phyloP scores from a whole-genome alignment of 2,329 filamentous ascomycete genomes.

The Fusarium illudens region DNA sequence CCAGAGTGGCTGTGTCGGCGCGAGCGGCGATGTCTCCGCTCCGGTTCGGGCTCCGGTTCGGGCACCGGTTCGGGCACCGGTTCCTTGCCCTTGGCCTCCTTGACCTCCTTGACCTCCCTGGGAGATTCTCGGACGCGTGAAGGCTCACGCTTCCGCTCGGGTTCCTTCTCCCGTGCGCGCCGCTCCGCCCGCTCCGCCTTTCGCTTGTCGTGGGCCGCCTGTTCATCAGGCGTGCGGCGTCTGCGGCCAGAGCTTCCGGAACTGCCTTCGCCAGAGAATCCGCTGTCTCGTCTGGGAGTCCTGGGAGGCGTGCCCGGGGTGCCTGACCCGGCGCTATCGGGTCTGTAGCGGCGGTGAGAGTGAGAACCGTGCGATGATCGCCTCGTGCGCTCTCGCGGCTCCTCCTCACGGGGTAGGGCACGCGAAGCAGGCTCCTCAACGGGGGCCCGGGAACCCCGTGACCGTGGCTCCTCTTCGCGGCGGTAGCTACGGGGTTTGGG shows the following conservation, averaged over 20 bases:
- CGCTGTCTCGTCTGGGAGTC: slow-evolving; percentile 58
- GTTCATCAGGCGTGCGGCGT: slow-evolving; percentile 58
- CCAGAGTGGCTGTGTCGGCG: slow-evolving; percentile 54
- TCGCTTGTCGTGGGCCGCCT: slow-evolving; percentile 58
- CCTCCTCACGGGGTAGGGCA: slow-evolving; percentile 29
- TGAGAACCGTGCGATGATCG: slow-evolving; percentile 41
- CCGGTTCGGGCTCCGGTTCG: slow-evolving; percentile 28
- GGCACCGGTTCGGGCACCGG: slow-evolving; percentile 38
- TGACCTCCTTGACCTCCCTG: slow-evolving; percentile 33
- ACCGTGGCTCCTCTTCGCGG: slow-evolving; percentile 32
- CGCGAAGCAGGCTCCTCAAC: slow-evolving; percentile 23
- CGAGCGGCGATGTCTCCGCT: slow-evolving; percentile 50
- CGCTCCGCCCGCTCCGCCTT: slow-evolving; percentile 55
- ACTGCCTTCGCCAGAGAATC: slow-evolving; percentile 53
- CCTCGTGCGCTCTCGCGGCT: slow-evolving; percentile 28
- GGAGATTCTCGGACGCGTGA: slow-evolving; percentile 11
- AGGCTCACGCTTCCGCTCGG: slow-evolving; percentile 35
- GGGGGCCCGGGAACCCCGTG: slow-evolving; percentile 19
- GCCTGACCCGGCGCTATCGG: slow-evolving; percentile 49
- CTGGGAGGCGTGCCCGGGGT: slow-evolving; percentile 48
- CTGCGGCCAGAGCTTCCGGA: slow-evolving; percentile 46
- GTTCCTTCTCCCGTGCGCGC: slow-evolving; percentile 35
- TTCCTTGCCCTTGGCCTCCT: slow-evolving; percentile 45
- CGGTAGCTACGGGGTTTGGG: slow-evolving; percentile 21
- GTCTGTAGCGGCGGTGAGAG: slow-evolving; percentile 49